Conservation (phyloP, 495 filamentous ascomycete species). For the Echria macrotheca region DNA sequence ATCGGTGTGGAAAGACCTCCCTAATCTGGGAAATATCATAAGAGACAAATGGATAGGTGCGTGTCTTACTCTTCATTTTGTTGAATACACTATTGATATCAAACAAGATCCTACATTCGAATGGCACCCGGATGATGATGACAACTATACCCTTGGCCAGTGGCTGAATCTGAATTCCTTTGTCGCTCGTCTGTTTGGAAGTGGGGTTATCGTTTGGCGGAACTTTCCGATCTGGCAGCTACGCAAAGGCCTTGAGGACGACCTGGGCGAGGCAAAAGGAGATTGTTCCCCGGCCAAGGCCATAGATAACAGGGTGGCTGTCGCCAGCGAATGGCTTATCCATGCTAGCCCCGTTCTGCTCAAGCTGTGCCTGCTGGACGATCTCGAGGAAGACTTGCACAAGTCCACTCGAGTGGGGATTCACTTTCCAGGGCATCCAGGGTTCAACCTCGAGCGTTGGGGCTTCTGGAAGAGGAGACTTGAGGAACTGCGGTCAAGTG, state of each 20-base stretch:
- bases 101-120: slow-evolving; percentile 1
- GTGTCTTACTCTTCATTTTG: slow-evolving; percentile 5
- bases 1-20: slow-evolving; percentile 6
- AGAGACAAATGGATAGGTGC: slow-evolving; percentile 11
- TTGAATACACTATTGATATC: slow-evolving; percentile 4
- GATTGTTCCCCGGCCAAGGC: slow-evolving; percentile 11
- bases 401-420: slow-evolving; percentile 5
- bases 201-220: neutral
- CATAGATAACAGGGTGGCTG: slow-evolving; percentile 9
- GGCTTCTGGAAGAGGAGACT: slow-evolving; percentile 12
- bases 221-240: slow-evolving; percentile 3
- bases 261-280: slow-evolving; percentile 8
- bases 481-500: neutral
- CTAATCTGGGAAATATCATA: slow-evolving; percentile 4
- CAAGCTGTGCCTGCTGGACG: slow-evolving; percentile 6
- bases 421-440: slow-evolving; percentile 5
- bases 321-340: slow-evolving; percentile 7
- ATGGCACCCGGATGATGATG: slow-evolving; percentile 7
- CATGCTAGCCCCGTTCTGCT: slow-evolving; percentile 9
- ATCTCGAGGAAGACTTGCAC: slow-evolving; percentile 7
- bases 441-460: slow-evolving; percentile 7
- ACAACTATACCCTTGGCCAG: neutral
- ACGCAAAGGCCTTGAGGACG: neutral
- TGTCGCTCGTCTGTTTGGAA: slow-evolving; percentile 4
- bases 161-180: slow-evolving; percentile 11